Evolutionary conservation across 768 basidiomycete genomes (phyloP).

Genomic region (Rhizopogon vesiculosus): DNA sequence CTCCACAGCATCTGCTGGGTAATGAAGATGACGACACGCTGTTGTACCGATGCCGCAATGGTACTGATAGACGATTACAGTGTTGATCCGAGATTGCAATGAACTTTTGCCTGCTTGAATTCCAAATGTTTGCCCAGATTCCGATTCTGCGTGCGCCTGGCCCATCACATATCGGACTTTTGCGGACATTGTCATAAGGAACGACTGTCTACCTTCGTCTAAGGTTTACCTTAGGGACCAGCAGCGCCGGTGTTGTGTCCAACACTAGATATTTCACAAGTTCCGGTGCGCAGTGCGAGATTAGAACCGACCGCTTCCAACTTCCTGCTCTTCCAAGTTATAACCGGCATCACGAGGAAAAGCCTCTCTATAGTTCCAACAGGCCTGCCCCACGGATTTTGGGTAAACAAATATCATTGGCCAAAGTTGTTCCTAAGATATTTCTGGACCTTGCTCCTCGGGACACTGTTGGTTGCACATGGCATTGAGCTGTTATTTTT

Average conservation of each 20-base stretch:
- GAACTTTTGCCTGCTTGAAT: not conserved
- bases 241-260: not conserved
- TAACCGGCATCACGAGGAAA: not conserved
- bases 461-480: not conserved
- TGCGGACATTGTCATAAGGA: not conserved
- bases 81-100: not conserved
- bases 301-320: not conserved
- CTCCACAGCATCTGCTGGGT: not conserved
- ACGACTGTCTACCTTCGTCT: no score
- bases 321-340: not conserved
- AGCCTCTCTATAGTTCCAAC: not conserved
- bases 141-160: not conserved
- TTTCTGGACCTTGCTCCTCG: not conserved
- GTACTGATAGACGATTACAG: not conserved
- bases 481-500: slow-evolving; percentile 3
- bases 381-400: not conserved
- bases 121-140: not conserved
- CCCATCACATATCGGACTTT: not conserved
- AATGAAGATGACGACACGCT: not conserved
- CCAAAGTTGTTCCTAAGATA: not conserved
- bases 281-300: no score
- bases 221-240: no score
- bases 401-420: not conserved
- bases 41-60: not conserved
- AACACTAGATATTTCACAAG: not conserved